Evolutionary conservation across 805 yeast genomes (phyloP), one percentile per base, ranked within the genome.

Genomic region (Cyberlindnera petersonii): DNA sequence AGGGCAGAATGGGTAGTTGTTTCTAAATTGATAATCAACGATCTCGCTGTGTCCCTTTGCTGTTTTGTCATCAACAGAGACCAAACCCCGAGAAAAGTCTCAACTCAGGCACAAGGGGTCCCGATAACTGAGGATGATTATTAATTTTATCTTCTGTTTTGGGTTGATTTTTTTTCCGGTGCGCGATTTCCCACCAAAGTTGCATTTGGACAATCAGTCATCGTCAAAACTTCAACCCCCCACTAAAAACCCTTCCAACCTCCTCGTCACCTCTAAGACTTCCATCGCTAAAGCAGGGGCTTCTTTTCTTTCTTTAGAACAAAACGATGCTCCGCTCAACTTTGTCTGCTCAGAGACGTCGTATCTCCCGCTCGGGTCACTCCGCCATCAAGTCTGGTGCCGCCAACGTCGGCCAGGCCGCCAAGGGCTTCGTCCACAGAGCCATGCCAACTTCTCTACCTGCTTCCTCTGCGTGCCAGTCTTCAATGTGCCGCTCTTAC

Each of bases 401-500:
- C 22, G 40, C 42, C 19, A 20, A 46, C 14, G 40, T 38, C 20
- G 42, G 43, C 14, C 38, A 46, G 13, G 31, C 42, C 14, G 27
- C 45, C 16, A 26, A 20, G 19, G 35, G 35, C 24, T 41, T 37
- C 33, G 31, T 26, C 35, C 44, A 46, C 31, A 43, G 47, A 43
- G 41, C 48, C 16, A 26, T 33, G 32, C 40, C 47, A 16, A n/a
- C 43, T 29, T 29, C n/a, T n/a, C n/a, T n/a, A n/a, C n/a, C 48
- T 11, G 35, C 49, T 27, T 38, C 58, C 21, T 42, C 53, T 14
- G 28, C 54, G 4, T 33, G 43, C 24, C 35, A 46, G 29, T 33
- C 50, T 22, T 32, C 53, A 39, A 22, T 49, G 30, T 41, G 50
- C 31, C 54, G 59, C 28, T 33, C 59, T 1, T 70, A 71, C 53